Percentiles rank a stretch among this genome's conserved stretches.
These are phyloP conservation scores for Fusarium temperatum DNA, from an alignment of 2,329 filamentous ascomycete genomes.

Conservation along the genomic window DNA sequence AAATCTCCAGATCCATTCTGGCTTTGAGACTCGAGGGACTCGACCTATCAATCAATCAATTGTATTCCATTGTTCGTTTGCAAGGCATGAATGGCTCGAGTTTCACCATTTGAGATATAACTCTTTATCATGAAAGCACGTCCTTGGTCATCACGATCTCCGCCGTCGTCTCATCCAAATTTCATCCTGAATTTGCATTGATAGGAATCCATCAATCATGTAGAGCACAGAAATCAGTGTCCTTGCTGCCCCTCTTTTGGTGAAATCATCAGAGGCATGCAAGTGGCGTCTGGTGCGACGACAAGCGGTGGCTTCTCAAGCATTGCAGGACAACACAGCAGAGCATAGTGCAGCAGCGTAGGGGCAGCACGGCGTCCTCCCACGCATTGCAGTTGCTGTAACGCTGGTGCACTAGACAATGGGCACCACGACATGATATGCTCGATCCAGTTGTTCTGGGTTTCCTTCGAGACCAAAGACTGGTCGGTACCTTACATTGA, in stretches of 20 bases:
- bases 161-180: slow-evolving; percentile 33
- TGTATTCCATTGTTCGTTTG: slow-evolving; percentile 15
- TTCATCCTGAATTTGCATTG: slow-evolving; percentile 26
- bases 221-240: neutral
- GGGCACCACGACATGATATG: slow-evolving; percentile 32
- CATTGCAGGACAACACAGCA: slow-evolving; percentile 36
- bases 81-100: slow-evolving; percentile 26
- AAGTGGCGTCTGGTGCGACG: slow-evolving; percentile 35
- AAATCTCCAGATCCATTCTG: slow-evolving; percentile 36
- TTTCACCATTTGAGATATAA: slow-evolving; percentile 15
- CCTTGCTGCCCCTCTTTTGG: slow-evolving; percentile 34
- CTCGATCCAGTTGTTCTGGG: slow-evolving; percentile 28
- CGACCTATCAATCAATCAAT: slow-evolving; percentile 36
- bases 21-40: slow-evolving; percentile 25
- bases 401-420: slow-evolving; percentile 24
- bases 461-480: slow-evolving; percentile 8
- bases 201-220: slow-evolving; percentile 29
- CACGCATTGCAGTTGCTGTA: slow-evolving; percentile 23
- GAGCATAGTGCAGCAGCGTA: slow-evolving; percentile 27
- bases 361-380: slow-evolving; percentile 8
- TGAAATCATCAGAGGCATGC: slow-evolving; percentile 34
- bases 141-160: slow-evolving; percentile 14
- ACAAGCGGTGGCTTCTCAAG: slow-evolving; percentile 16
- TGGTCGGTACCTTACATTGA: slow-evolving; percentile 41
- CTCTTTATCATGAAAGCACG: slow-evolving; percentile 18